Percentiles rank a stretch among this genome's conserved stretches.
phyloP scores from a whole-genome alignment of 495 filamentous ascomycete genomes.

The Hypoxylon perforatum region DNA sequence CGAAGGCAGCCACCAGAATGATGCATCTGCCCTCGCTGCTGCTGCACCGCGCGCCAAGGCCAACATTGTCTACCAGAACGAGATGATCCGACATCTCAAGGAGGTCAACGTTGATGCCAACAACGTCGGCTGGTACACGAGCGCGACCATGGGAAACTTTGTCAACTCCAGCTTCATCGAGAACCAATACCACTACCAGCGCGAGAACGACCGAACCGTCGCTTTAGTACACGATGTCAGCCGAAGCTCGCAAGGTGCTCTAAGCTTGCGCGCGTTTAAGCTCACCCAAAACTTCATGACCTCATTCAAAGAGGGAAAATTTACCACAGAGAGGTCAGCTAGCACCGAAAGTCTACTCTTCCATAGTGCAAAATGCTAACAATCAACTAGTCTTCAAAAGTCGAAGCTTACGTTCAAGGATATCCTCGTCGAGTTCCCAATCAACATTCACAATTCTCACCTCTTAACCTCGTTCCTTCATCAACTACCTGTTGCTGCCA shows the following conservation, averaged over 20 bases:
- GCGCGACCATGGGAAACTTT: slow-evolving; percentile 98
- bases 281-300: slow-evolving; percentile 90
- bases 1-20: slow-evolving; percentile 81
- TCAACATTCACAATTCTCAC: slow-evolving; percentile 95
- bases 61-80: slow-evolving; percentile 88
- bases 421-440: slow-evolving; percentile 90
- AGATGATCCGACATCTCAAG: slow-evolving; percentile 95
- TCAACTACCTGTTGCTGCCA: slow-evolving; percentile 72
- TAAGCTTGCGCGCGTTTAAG: slow-evolving; percentile 91
- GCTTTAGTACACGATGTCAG: slow-evolving; percentile 95
- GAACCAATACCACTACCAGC: slow-evolving; percentile 98
- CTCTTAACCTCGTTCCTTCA: slow-evolving; percentile 95
- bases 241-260: slow-evolving; percentile 88
- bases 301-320: slow-evolving; percentile 95
- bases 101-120: slow-evolving; percentile 99
- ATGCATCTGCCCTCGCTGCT: slow-evolving; percentile 79
- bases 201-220: slow-evolving; percentile 93
- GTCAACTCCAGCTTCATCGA: slow-evolving; percentile 94
- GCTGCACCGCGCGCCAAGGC: slow-evolving; percentile 92
- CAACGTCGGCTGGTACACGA: slow-evolving; percentile 98
- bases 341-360: not conserved
- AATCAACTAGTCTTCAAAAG: slow-evolving; percentile 79
- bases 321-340: slow-evolving; percentile 89
- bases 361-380: slow-evolving; percentile 45
- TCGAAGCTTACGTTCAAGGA: slow-evolving; percentile 93